Base-by-base conservation (phyloP, 192 early-diverging fungal genomes). In the Entomortierella parvispora region DNA sequence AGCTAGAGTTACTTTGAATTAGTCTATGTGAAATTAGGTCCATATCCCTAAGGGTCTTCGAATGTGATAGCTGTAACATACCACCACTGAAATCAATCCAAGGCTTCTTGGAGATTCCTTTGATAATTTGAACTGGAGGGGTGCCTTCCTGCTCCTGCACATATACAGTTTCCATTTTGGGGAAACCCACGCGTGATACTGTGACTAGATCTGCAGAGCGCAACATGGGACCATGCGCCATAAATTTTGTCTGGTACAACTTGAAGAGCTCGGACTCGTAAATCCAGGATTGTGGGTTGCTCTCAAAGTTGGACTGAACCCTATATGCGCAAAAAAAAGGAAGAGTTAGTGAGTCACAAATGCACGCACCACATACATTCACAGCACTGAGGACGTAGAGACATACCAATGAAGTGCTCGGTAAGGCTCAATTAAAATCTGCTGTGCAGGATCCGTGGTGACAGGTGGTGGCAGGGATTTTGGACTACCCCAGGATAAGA, bases 391-490 rank as follows among this genome's bases (percentile, higher is more conserved):
- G 6, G 1, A 17, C 17, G 23, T 14, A 1, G 17, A 0, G 17
- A 43, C 60, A 65, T 82, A 89, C 87, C 87, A 89, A 48, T 84
- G 85, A 23, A 87, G 59, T 42, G 83, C 83, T 4, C 87, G 72
- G 61, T 84, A 85, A 2, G 87, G 87, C 65, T 89, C 87, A 32
- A 82, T 74, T 26, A 87, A 67, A 23, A 80, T 59, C 28, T 70
- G 75, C 63, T 76, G 79, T 23, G 68, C 69, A 3, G 78, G 75
- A 48, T 66, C 65, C 28, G 71, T 65, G 11, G 78, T 66, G 33
- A 71, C 54, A 50, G 54, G 63, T n/a, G 71, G 11, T 46, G 65
- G 45, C 28, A 64, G 9, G 2, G 69, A 67, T 49, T 68, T 57
- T 58, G 65, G 63, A 28, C 72, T 65, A 22, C 74, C 66, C 81